A percentile compares a stretch with the other conserved stretches of the same genome.
These are phyloP conservation scores for Marchantia paleacea DNA, from an alignment of 225 moss, liverwort and hornwort species.

Conservation along the genomic window DNA sequence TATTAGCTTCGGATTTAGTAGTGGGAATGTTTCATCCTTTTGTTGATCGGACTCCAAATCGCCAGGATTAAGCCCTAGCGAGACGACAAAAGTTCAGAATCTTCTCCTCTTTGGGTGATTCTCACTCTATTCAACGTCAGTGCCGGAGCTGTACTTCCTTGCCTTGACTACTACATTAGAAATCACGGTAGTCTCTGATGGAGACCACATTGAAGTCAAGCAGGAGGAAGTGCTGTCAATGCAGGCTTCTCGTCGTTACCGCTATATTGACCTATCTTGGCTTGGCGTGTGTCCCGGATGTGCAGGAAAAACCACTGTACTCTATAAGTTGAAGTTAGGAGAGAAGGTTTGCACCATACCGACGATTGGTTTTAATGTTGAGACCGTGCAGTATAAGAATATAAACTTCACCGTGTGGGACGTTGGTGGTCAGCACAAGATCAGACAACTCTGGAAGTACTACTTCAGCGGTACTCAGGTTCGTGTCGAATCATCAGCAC, in stretches of 20 bases:
- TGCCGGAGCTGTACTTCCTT: no score
- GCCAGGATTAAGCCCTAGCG: not conserved
- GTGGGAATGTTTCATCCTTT: not conserved
- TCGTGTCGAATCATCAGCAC: not conserved
- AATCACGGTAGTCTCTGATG: no score
- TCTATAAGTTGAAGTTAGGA: conserved; percentile 63
- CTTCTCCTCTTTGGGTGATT: not conserved
- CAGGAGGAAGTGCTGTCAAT: no score
- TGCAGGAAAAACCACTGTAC: conserved; percentile 72
- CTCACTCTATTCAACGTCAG: no score
- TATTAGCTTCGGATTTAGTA: not conserved
- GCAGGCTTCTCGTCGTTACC: not conserved
- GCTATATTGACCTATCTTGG: not conserved
- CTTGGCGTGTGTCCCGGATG: not conserved
- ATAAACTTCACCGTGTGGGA: conserved; percentile 79
- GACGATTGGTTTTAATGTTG: conserved; percentile 77
- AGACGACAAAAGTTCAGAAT: not conserved
- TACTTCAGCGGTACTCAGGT: conserved; percentile 53
- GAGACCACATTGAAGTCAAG: no score
- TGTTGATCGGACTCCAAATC: not conserved
- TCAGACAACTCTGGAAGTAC: conserved; percentile 62
- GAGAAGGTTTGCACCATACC: conserved; percentile 70
- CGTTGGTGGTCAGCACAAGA: conserved; percentile 76
- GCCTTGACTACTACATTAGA: no score
- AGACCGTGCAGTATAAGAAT: conserved; percentile 69